phyloP scores from a whole-genome alignment of 257 asterid species.

The Leonotis leonurus region DNA sequence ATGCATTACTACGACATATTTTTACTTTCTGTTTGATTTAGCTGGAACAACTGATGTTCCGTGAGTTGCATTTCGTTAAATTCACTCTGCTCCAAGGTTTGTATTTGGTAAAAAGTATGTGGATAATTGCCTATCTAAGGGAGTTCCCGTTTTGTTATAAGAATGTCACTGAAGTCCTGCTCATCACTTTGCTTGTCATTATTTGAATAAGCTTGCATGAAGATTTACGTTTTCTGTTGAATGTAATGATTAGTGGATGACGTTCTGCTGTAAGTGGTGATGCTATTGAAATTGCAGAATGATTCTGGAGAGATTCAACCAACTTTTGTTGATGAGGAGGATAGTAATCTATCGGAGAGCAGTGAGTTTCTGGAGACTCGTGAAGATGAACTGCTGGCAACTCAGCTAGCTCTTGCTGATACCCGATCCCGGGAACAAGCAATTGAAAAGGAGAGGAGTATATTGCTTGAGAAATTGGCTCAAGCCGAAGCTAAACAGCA shows the following conservation, averaged over 20 bases:
- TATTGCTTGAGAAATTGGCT: conserved; percentile 13
- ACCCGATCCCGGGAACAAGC: conserved; percentile 1
- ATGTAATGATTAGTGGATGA: neutral
- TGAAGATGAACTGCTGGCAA: neutral
- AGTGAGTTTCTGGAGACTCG: neutral
- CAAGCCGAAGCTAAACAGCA: conserved; percentile 3
- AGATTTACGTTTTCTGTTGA: neutral
- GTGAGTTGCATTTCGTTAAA: neutral
- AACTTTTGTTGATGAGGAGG: conserved; percentile 6
- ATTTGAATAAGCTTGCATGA: neutral
- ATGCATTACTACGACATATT: neutral
- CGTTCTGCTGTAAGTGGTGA: neutral
- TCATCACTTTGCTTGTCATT: neutral
- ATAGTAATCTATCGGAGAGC: neutral
- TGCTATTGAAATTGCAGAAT: conserved; percentile 1
- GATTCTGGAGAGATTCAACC: conserved; percentile 7
- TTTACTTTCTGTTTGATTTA: neutral
- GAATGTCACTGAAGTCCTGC: neutral
- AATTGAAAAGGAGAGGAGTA: conserved; percentile 11
- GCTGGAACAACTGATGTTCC: neutral
- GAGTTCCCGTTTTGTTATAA: neutral
- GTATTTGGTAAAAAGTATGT: neutral
- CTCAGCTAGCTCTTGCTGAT: conserved; percentile 8
- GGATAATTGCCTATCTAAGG: neutral
- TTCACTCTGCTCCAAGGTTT: neutral